phyloP scores from a whole-genome alignment of 176 grass and related monocot genomes.

The Rhipidocladum racemiflorum region DNA sequence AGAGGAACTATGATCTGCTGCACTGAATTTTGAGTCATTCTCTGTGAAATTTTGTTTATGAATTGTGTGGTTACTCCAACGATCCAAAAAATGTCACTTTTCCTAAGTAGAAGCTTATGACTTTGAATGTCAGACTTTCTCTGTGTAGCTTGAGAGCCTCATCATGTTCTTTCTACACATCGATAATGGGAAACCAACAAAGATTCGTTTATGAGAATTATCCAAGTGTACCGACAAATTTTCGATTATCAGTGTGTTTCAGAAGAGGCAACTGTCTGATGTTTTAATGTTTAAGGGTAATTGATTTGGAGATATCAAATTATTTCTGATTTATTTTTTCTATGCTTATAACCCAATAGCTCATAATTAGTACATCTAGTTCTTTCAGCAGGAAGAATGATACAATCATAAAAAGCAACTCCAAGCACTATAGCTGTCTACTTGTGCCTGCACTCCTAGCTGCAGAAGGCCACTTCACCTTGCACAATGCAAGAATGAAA shows the following conservation, averaged over 20 bases:
- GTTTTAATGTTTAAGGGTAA: not conserved
- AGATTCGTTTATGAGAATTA: not conserved
- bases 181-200: not conserved
- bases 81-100: too few species aligned
- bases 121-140: slow-evolving; percentile 88
- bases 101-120: slow-evolving; percentile 96
- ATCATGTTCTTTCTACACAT: slow-evolving; percentile 78
- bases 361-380: not conserved
- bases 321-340: not conserved
- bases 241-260: not conserved
- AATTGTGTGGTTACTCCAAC: too few species aligned
- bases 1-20: too few species aligned
- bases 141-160: slow-evolving; percentile 77
- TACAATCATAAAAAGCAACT: not conserved
- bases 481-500: too few species aligned
- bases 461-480: too few species aligned
- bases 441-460: too few species aligned
- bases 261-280: not conserved
- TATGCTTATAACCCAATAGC: not conserved
- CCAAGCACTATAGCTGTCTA: not conserved
- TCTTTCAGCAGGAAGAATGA: not conserved
- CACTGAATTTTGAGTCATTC: too few species aligned
- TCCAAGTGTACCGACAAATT: not conserved
- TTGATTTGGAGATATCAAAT: not conserved
- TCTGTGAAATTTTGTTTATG: too few species aligned